phyloP scores from a whole-genome alignment of 345 rosid species.

The Citrus unshiu region DNA sequence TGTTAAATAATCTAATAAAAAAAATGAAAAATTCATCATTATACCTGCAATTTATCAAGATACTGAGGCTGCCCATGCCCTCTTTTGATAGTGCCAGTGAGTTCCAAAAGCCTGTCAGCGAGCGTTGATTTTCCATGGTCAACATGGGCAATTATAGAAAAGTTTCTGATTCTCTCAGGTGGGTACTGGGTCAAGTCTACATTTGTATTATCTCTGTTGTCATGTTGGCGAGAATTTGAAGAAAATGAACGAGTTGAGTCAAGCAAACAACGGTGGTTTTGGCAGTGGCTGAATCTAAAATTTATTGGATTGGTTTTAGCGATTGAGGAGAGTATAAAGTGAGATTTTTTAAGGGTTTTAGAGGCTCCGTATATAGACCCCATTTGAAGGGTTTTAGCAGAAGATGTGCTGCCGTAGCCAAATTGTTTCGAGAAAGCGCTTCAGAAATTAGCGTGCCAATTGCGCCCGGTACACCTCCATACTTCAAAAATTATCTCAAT shows the following conservation, averaged over 20 bases:
- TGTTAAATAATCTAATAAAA: not conserved
- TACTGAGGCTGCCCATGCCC: slow-evolving; percentile 98
- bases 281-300: not conserved
- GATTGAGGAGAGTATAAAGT: slow-evolving; percentile 18
- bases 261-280: slow-evolving; percentile 9
- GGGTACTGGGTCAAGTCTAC: slow-evolving; percentile 73
- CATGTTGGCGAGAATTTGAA: slow-evolving; percentile 53
- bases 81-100: slow-evolving; percentile 85
- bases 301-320: not conserved
- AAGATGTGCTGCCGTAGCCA: no score
- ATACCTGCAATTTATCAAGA: slow-evolving; percentile 90
- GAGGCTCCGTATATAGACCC: slow-evolving; percentile 52
- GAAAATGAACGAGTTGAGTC: slow-evolving; percentile 35
- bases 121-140: slow-evolving; percentile 96
- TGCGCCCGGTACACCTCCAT: no score
- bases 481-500: no score
- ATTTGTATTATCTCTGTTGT: slow-evolving; percentile 22
- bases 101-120: slow-evolving; percentile 97
- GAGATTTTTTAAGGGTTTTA: slow-evolving; percentile 43
- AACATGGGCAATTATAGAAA: slow-evolving; percentile 92
- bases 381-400: slow-evolving; percentile 45
- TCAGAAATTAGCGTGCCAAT: not conserved
- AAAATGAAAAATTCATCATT: not conserved
- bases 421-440: not conserved
- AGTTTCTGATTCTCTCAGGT: slow-evolving; percentile 78